Evolutionary conservation across 179 eudicot species (phyloP).

Genomic region (Vitellaria paradoxa): DNA sequence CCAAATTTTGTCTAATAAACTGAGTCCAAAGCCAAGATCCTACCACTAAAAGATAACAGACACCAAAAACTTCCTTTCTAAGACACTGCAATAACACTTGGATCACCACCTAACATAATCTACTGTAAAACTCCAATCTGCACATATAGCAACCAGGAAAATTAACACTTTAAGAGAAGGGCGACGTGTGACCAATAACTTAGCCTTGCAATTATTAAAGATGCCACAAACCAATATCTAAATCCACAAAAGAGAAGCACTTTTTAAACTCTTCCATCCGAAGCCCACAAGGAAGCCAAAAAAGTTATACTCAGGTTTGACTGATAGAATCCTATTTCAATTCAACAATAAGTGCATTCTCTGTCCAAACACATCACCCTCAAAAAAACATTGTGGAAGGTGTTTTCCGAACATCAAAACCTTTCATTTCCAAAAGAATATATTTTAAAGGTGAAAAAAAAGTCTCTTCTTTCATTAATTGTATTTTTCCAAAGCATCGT

Average conservation of each 20-base stretch:
- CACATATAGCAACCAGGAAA: not conserved
- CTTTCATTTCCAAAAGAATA: not conserved
- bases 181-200: not conserved
- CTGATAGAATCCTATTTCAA: not conserved
- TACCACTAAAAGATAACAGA: not conserved
- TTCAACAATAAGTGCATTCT: not conserved
- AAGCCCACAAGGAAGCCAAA: not conserved
- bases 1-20: not conserved
- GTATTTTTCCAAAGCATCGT: not conserved
- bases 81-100: not conserved
- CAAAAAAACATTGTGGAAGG: not conserved
- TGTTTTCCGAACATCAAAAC: not conserved
- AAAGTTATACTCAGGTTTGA: not conserved
- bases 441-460: not conserved
- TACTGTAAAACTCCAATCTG: not conserved
- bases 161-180: not conserved
- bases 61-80: not conserved
- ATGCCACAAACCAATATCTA: not conserved
- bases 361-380: not conserved
- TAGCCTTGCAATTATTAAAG: not conserved
- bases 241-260: not conserved
- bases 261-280: not conserved
- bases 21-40: not conserved
- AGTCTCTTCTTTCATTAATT: not conserved
- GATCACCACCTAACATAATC: not conserved